A percentile compares a stretch with the other conserved stretches of the same genome.
phyloP scores from a whole-genome alignment of 2,329 filamentous ascomycete genomes.

The Fusarium coffeatum region DNA sequence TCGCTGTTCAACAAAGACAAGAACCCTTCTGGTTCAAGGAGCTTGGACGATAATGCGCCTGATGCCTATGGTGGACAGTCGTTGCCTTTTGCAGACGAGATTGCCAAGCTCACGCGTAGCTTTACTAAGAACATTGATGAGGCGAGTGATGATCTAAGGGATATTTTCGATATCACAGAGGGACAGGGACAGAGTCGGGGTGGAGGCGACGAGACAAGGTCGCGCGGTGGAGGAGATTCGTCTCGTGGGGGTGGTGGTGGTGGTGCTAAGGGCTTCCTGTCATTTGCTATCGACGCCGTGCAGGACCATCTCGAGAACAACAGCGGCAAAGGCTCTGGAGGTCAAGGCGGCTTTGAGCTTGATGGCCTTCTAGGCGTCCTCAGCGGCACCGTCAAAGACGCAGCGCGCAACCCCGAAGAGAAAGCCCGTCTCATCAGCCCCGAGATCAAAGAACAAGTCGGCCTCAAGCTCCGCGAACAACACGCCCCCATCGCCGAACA shows the following conservation, averaged over 20 bases:
- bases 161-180: conserved; percentile 59
- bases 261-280: conserved; percentile 54
- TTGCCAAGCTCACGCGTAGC: conserved; percentile 55
- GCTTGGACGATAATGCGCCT: conserved; percentile 51
- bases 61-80: conserved; percentile 57
- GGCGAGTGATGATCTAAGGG: conserved; percentile 56
- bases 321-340: conserved; percentile 36
- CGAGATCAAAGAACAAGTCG: conserved; percentile 60
- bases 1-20: conserved; percentile 56
- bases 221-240: conserved; percentile 45
- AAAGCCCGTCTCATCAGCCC: conserved; percentile 59
- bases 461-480: conserved; percentile 54
- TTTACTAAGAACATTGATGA: conserved; percentile 56
- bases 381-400: conserved; percentile 58
- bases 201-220: conserved; percentile 37
- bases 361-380: conserved; percentile 58
- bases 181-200: conserved; percentile 33
- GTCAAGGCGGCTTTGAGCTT: conserved; percentile 52
- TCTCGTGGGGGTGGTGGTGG: conserved; percentile 46
- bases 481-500: conserved; percentile 59
- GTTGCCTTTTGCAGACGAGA: conserved; percentile 60
- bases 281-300: conserved; percentile 55
- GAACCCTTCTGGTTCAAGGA: conserved; percentile 34
- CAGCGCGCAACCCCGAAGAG: conserved; percentile 59
- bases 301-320: conserved; percentile 55